These are phyloP conservation scores for Candida qinlingensis DNA, from an alignment of 805 yeast genomes.

Conservation along the genomic window DNA sequence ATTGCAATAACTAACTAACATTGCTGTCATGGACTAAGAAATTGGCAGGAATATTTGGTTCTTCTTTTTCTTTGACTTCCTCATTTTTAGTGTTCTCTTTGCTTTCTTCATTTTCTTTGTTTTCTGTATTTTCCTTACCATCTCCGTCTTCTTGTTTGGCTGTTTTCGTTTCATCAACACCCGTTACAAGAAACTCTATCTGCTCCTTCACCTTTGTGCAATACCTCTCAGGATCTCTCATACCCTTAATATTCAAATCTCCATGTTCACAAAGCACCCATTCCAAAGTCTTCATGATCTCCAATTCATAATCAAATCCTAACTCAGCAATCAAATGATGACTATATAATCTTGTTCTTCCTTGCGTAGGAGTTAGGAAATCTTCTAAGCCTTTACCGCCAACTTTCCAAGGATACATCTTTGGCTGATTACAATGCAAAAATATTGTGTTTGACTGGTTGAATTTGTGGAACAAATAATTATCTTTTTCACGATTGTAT, in stretches of 20 bases:
- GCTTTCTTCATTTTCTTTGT: background rate
- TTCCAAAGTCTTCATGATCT: conserved; percentile 24
- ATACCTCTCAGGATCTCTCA: conserved; percentile 32
- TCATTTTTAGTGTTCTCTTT: background rate
- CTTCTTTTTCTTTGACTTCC: too few relatives aligned
- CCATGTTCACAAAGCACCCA: conserved; percentile 27
- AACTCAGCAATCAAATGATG: conserved; percentile 18
- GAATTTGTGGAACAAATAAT: conserved; percentile 20
- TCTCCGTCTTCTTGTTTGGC: background rate
- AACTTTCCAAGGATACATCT: conserved; percentile 26
- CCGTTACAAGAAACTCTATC: conserved; percentile 28
- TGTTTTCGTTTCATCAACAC: conserved; percentile 2
- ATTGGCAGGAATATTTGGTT: too few relatives aligned
- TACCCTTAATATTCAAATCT: conserved; percentile 33
- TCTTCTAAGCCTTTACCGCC: conserved; percentile 23
- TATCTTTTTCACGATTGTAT: conserved; percentile 16
- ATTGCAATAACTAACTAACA: too few relatives aligned
- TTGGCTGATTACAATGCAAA: conserved; percentile 26
- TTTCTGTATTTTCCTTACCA: background rate
- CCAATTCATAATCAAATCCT: conserved; percentile 26
- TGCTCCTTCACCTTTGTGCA: conserved; percentile 36
- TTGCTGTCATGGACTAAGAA: too few relatives aligned
- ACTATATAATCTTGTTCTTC: conserved; percentile 21
- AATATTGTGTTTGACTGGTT: conserved; percentile 22
- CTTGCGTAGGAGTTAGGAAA: conserved; percentile 14